These are phyloP conservation scores for Citrullus colocynthis DNA, from an alignment of 306 rosid genomes.

Conservation along the genomic window DNA sequence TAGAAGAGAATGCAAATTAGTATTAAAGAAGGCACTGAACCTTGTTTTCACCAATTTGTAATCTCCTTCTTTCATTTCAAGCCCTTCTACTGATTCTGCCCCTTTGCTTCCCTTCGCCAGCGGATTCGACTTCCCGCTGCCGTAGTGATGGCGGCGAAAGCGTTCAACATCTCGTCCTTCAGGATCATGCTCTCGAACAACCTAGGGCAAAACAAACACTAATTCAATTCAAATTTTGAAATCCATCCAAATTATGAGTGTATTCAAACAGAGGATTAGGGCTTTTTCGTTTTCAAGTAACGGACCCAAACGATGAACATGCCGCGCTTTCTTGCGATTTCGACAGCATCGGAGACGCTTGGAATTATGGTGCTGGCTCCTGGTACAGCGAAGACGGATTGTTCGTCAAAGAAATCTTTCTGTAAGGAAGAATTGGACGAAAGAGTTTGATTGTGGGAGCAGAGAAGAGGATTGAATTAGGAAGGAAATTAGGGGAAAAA, in stretches of 20 bases:
- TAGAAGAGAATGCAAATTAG: slow-evolving; percentile 70
- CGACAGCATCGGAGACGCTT: slow-evolving; percentile 50
- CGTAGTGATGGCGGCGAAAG: slow-evolving; percentile 61
- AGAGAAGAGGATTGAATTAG: not conserved
- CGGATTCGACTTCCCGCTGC: slow-evolving; percentile 37
- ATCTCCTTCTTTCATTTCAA: slow-evolving; percentile 68
- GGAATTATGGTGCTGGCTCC: slow-evolving; percentile 70
- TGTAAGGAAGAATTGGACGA: slow-evolving; percentile 14
- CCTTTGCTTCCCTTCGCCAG: slow-evolving; percentile 49
- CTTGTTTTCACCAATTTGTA: slow-evolving; percentile 76
- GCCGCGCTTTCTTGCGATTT: slow-evolving; percentile 56
- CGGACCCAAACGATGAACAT: slow-evolving; percentile 61
- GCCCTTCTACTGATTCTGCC: slow-evolving; percentile 65
- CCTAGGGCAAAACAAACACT: slow-evolving; percentile 18
- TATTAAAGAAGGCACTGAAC: slow-evolving; percentile 83
- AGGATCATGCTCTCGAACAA: slow-evolving; percentile 78
- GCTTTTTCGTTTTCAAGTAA: no score
- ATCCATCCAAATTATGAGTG: no score
- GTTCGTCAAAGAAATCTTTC: slow-evolving; percentile 59
- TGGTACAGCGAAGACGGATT: slow-evolving; percentile 26
- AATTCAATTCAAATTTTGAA: no score
- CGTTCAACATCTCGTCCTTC: slow-evolving; percentile 82
- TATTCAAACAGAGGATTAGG: no score
- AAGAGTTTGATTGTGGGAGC: not conserved
- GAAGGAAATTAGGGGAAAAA: slow-evolving; percentile 3